A percentile compares a stretch with the other conserved stretches of the same genome.
Evolutionary conservation across 1,284 basidiomycete species (phyloP).

Genomic region (Marasmius fiardii): DNA sequence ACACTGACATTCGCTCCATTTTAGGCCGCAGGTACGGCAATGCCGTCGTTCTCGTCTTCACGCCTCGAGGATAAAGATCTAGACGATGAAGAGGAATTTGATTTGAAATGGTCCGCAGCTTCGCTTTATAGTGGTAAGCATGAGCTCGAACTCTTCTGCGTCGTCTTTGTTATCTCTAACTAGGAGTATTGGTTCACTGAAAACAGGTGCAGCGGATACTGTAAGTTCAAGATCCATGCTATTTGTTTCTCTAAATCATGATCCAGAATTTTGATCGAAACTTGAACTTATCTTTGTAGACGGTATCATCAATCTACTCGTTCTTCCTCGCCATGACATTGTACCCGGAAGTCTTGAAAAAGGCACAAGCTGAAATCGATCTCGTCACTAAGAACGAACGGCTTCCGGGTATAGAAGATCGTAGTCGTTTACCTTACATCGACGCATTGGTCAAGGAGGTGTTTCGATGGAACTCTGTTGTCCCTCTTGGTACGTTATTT

Average conservation of each 20-base stretch:
- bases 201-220: constrained; percentile 46
- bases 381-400: constrained; percentile 55
- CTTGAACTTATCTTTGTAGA: constrained; percentile 28
- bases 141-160: neutral
- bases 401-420: constrained; percentile 59
- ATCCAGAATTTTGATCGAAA: neutral
- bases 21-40: constrained; percentile 50
- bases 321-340: constrained; percentile 56
- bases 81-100: constrained; percentile 45
- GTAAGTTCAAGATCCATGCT: constrained; percentile 29
- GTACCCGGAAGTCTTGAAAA: constrained; percentile 44
- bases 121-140: constrained; percentile 54
- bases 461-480: constrained; percentile 57
- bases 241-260: neutral
- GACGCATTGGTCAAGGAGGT: constrained; percentile 61
- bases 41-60: constrained; percentile 47
- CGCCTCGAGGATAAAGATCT: constrained; percentile 44
- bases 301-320: constrained; percentile 46
- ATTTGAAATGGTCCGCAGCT: constrained; percentile 59
- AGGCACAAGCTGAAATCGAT: constrained; percentile 64
- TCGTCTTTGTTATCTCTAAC: neutral
- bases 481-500: constrained; percentile 39
- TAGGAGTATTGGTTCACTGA: constrained; percentile 5
- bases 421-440: constrained; percentile 55
- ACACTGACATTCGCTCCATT: too few species aligned